Base-by-base conservation (phyloP, 2,329 filamentous ascomycete species). In the Coniochaeta sp. region DNA sequence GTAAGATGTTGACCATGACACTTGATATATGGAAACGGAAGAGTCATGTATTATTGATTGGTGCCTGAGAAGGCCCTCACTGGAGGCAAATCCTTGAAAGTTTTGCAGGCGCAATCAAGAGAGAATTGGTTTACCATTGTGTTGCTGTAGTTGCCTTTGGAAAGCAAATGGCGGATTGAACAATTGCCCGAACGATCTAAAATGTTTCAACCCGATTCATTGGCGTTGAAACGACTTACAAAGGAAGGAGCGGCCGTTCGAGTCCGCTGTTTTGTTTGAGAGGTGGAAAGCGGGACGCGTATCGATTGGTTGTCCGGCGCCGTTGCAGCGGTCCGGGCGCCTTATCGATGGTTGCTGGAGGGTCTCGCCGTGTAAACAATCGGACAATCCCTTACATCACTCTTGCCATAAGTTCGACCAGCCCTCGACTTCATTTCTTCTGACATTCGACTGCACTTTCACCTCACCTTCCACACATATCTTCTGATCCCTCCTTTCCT, bases 241-340 rank as follows among this genome's bases (percentile, higher is more conserved):
- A 4, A 38, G 18, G 33, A 38, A 38, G 33, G 33, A 20, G 33
- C 33, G 33, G 12, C n/a, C 33, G 16, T 38, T n/a, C 16, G 18
- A 38, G 33, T 5, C 33, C 33, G 33, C 26, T 56, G 50, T 56
- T 53, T 56, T 56, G 54, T 52, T 56, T 56, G 50, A 56, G 14
- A 45, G 16, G 31, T 10, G 27, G 26, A 13, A 51, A 51, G 48
- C 24, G 32, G 31, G 48, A 55, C 54, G 52, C 54, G 54, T 42
- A 16, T 33, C 35, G 42, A 55, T 54, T 56, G 54, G 53, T 38
- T 50, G 22, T 32, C 16, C 51, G 38, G 51, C 4, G 6, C 31
- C 16, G 24, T 2, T 20, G 16, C 18, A 12, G 33, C 33, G 16
- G 7, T 30, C 27, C 27, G 27, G 27, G 27, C 27, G 12, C 12